Conservation (phyloP, 192 early-diverging fungal genomes). For the Umbelopsis sp. region DNA sequence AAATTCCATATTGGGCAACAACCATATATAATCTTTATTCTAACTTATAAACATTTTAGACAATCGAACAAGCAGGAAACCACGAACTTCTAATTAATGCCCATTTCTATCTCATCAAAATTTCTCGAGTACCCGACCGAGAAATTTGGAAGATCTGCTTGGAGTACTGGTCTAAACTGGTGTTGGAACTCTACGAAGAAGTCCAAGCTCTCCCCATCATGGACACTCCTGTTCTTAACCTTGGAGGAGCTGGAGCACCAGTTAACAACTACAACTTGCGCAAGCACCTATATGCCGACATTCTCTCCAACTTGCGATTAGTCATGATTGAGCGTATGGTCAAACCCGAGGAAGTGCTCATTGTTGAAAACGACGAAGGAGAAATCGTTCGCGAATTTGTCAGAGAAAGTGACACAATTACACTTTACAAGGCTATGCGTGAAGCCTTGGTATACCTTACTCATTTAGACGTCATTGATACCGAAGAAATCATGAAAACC, state of each 20-base stretch:
- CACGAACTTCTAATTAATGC: slow-evolving; percentile 67
- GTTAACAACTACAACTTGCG: slow-evolving; percentile 44
- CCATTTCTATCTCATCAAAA: slow-evolving; percentile 88
- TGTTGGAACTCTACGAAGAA: slow-evolving; percentile 85
- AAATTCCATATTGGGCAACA: not conserved
- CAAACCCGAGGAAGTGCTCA: slow-evolving; percentile 95
- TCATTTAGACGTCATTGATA: slow-evolving; percentile 92
- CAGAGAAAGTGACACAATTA: slow-evolving; percentile 98
- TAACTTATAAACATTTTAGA: slow-evolving; percentile 31
- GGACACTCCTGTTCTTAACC: slow-evolving; percentile 63
- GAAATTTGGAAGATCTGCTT: slow-evolving; percentile 98
- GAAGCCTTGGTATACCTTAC: slow-evolving; percentile 98
- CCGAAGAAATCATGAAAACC: slow-evolving; percentile 93
- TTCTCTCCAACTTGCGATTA: slow-evolving; percentile 83
- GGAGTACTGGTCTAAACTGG: slow-evolving; percentile 96
- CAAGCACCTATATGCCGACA: slow-evolving; percentile 82
- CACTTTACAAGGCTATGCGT: slow-evolving; percentile 96
- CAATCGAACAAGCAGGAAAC: slow-evolving; percentile 58
- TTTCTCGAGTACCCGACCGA: slow-evolving; percentile 91
- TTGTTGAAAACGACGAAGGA: slow-evolving; percentile 99
- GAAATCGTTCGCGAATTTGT: slow-evolving; percentile 97
- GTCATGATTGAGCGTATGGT: slow-evolving; percentile 99
- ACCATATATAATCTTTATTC: not conserved
- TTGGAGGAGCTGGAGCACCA: slow-evolving; percentile 42
- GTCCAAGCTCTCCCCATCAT: slow-evolving; percentile 56